Evolutionary conservation across 345 rosid species (phyloP).

Genomic region (Mercurialis annua): DNA sequence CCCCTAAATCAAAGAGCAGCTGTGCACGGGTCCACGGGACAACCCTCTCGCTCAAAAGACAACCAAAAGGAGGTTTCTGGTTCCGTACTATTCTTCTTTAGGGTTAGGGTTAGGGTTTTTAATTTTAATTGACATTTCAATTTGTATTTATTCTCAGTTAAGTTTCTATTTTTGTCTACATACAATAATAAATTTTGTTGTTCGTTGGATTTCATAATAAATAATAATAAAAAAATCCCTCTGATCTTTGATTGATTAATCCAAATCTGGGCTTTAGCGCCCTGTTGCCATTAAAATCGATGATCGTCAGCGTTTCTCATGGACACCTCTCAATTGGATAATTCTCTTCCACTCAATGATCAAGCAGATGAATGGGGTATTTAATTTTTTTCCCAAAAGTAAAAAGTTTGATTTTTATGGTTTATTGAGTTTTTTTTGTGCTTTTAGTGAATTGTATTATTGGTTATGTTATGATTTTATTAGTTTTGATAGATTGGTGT

Average conservation of each 20-base stretch:
- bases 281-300: constrained; percentile 58
- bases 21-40: too few species aligned
- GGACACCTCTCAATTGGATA: constrained; percentile 59
- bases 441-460: neutral
- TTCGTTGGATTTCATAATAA: constrained; percentile 1
- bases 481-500: neutral
- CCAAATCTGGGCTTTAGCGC: constrained; percentile 45
- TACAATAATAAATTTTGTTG: neutral
- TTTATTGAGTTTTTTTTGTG: neutral
- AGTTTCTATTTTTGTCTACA: neutral
- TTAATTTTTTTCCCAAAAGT: constrained; percentile 10
- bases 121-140: neutral
- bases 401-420: neutral
- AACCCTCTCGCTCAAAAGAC: too few species aligned
- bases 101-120: constrained; percentile 18
- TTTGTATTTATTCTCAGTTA: neutral
- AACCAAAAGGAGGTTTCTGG: neutral
- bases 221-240: too few species aligned
- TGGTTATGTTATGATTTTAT: neutral
- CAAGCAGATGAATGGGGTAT: constrained; percentile 92
- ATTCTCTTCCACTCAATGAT: constrained; percentile 38
- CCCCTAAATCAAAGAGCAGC: too few species aligned
- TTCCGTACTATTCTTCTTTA: neutral
- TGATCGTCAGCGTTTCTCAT: constrained; percentile 63
- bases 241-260: constrained; percentile 20